A percentile compares a stretch with the other conserved stretches of the same genome.
phyloP scores from a whole-genome alignment of 2,329 filamentous ascomycete genomes.

The Coniochaeta sp. region DNA sequence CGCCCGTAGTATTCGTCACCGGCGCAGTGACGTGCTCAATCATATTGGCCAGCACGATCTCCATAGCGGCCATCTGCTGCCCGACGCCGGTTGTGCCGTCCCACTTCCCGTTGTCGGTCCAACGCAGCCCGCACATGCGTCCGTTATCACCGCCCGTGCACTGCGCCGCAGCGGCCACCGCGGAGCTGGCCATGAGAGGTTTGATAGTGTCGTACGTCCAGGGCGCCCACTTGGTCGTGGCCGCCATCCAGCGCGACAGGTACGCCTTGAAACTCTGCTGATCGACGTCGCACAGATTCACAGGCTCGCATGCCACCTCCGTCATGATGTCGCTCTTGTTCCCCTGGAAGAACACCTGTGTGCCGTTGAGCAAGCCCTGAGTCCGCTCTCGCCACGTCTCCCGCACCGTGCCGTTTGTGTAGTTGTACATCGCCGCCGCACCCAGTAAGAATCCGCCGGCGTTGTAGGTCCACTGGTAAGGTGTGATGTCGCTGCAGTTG shows the following conservation, averaged over 20 bases:
- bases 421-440: constrained; percentile 53
- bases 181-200: constrained; percentile 42
- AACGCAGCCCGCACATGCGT: constrained; percentile 61
- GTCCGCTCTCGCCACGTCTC: constrained; percentile 49
- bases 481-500: constrained; percentile 45
- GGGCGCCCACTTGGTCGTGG: constrained; percentile 46
- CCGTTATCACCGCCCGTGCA: constrained; percentile 49
- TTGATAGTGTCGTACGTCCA: constrained; percentile 40
- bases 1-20: constrained; percentile 47
- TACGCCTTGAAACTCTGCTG: constrained; percentile 73
- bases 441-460: constrained; percentile 58
- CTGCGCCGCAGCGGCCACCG: constrained; percentile 40
- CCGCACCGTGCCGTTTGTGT: constrained; percentile 38
- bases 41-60: constrained; percentile 54
- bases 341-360: constrained; percentile 55
- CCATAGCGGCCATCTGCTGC: constrained; percentile 61
- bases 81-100: constrained; percentile 58
- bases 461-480: constrained; percentile 63
- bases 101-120: constrained; percentile 44
- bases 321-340: constrained; percentile 40
- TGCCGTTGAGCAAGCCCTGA: constrained; percentile 47
- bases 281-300: constrained; percentile 57
- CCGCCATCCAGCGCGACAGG: constrained; percentile 58
- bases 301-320: constrained; percentile 60
- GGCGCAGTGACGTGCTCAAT: constrained; percentile 33